Evolutionary conservation across 805 yeast genomes (phyloP), one percentile per base, ranked within the genome.

Genomic region (Cyberlindnera misumaiensis): DNA sequence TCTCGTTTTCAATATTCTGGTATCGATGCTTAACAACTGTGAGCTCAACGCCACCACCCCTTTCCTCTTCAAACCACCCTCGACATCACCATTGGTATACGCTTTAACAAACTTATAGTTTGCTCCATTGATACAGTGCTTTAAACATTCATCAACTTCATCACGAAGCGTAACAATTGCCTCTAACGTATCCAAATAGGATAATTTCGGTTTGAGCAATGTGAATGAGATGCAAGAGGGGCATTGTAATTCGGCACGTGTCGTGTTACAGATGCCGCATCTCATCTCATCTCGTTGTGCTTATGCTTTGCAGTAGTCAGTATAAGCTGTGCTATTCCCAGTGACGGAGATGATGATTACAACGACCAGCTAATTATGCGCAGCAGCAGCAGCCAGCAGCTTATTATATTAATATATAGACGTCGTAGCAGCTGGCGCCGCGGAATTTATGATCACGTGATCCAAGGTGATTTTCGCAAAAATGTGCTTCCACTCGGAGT

Each of bases 401-500:
- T 20, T 20, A 5, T n/a, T n/a, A n/a, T n/a, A n/a, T n/a, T n/a
- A n/a, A n/a, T n/a, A n/a, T n/a, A n/a, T n/a, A n/a, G n/a, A n/a
- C n/a, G n/a, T n/a, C n/a, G n/a, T n/a, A n/a, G n/a, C n/a, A n/a
- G n/a, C n/a, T n/a, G n/a, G n/a, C n/a, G n/a, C n/a, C n/a, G n/a
- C n/a, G n/a, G n/a, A n/a, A n/a, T n/a, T n/a, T n/a, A n/a, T n/a
- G n/a, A n/a, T n/a, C n/a, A n/a, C n/a, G n/a, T n/a, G n/a, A n/a
- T n/a, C n/a, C n/a, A n/a, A n/a, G n/a, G n/a, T n/a, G n/a, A n/a
- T n/a, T n/a, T n/a, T n/a, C n/a, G n/a, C n/a, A n/a, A n/a, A n/a
- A n/a, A n/a, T n/a, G 18, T 71, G 78, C 79, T 76, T 67, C 75
- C 73, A 73, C 73, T 77, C 79, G 74, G 80, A 75, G 65, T 75